Evolutionary conservation across 495 filamentous ascomycete genomes (phyloP).

Genomic region (Aspergillus diversus): DNA sequence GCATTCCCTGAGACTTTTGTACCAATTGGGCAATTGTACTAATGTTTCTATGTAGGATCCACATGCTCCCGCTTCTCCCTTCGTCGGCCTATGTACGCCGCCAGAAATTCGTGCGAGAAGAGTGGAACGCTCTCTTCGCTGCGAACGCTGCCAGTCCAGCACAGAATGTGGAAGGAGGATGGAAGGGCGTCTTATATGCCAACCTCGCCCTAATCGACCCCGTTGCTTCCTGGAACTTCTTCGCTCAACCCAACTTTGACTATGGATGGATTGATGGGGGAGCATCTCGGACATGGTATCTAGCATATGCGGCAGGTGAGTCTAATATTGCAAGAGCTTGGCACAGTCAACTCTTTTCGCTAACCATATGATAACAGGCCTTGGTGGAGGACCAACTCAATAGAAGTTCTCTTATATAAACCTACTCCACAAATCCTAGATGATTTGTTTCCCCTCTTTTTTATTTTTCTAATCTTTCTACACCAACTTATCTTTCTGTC

Average conservation of each 20-base stretch:
- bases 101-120: conserved; percentile 72
- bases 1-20: neutral
- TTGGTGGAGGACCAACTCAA: conserved; percentile 12
- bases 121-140: conserved; percentile 82
- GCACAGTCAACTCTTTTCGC: neutral
- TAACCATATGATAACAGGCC: conserved; percentile 4
- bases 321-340: conserved; percentile 8
- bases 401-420: neutral
- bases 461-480: neutral
- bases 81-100: conserved; percentile 68
- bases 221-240: conserved; percentile 70
- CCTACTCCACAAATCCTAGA: neutral
- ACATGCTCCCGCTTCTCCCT: conserved; percentile 91
- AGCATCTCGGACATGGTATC: conserved; percentile 85
- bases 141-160: conserved; percentile 51
- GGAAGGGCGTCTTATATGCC: conserved; percentile 83
- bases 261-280: conserved; percentile 81
- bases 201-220: conserved; percentile 84
- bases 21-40: neutral
- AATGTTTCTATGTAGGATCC: conserved; percentile 59
- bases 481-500: neutral
- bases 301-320: conserved; percentile 74
- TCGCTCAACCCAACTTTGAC: conserved; percentile 67
- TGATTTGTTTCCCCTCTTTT: conserved; percentile 7
- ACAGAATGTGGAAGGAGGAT: conserved; percentile 67